Evolutionary conservation across 2,329 filamentous ascomycete species (phyloP).

Genomic region (Nakataea oryzae): DNA sequence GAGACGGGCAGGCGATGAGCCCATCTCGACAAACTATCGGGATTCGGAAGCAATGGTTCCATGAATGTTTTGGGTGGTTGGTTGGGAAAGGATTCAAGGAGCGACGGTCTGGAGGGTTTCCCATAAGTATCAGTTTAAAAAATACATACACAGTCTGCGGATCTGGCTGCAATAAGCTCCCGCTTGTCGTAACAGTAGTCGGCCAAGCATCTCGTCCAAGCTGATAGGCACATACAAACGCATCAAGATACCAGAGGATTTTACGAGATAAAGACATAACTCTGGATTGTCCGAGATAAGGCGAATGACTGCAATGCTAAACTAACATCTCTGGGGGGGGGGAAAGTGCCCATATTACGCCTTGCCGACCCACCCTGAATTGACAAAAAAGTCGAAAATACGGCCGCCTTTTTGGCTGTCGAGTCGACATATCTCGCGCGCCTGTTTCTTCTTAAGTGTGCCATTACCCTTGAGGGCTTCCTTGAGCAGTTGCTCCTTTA

Average conservation of each 20-base stretch:
- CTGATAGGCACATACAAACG: too few relatives aligned
- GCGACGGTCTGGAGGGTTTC: neutral
- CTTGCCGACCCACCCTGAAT: slow-evolving; percentile 85
- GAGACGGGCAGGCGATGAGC: slow-evolving; percentile 6
- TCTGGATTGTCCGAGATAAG: neutral
- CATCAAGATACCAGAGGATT: neutral
- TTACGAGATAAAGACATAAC: neutral
- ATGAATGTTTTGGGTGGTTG: neutral
- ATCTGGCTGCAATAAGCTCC: too few relatives aligned
- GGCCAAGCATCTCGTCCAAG: too few relatives aligned
- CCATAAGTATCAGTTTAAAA: too few relatives aligned
- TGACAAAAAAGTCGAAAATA: slow-evolving; percentile 91
- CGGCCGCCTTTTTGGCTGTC: slow-evolving; percentile 77
- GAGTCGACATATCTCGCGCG: slow-evolving; percentile 72
- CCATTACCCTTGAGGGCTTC: slow-evolving; percentile 87
- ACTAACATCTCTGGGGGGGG: too few relatives aligned
- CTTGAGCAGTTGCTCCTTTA: slow-evolving; percentile 86
- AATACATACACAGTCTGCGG: too few relatives aligned
- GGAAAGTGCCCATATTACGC: slow-evolving; percentile 32
- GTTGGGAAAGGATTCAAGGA: neutral
- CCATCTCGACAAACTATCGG: neutral
- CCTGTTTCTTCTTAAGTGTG: slow-evolving; percentile 85
- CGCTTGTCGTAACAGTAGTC: too few relatives aligned
- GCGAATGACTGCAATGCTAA: neutral
- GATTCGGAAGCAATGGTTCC: neutral